phyloP scores from a whole-genome alignment of 345 rosid species.

The Populus pruinosa region DNA sequence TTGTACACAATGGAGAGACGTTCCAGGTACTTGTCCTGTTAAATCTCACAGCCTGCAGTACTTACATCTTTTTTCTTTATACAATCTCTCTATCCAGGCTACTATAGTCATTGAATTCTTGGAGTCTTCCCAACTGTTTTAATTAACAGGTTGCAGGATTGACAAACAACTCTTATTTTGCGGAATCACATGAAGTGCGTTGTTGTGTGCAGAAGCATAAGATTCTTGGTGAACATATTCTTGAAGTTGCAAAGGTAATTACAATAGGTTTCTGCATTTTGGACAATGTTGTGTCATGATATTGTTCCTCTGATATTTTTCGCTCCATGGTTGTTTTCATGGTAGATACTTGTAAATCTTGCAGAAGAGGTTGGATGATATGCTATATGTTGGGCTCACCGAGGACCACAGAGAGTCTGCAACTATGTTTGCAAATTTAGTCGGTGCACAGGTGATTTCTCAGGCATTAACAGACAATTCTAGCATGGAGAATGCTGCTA shows the following conservation, averaged over 20 bases:
- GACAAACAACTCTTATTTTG: constrained; percentile 79
- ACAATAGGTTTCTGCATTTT: constrained; percentile 11
- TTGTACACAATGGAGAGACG: constrained; percentile 89
- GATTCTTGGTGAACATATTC: constrained; percentile 70
- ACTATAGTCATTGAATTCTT: no score
- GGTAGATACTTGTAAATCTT: constrained; percentile 49
- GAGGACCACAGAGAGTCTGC: constrained; percentile 95
- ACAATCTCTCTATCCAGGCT: no score
- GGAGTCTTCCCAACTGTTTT: not conserved
- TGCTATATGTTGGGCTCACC: constrained; percentile 93
- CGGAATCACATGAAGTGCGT: constrained; percentile 77
- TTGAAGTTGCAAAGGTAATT: constrained; percentile 85
- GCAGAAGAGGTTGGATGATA: constrained; percentile 93
- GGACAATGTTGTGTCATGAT: not conserved
- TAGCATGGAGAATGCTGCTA: constrained; percentile 16
- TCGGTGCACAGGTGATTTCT: constrained; percentile 88
- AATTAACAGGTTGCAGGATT: constrained; percentile 79
- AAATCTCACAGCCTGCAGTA: constrained; percentile 3
- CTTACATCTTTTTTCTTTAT: not conserved
- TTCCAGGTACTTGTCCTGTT: constrained; percentile 60
- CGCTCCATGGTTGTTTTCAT: constrained; percentile 32
- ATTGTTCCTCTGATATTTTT: constrained; percentile 27
- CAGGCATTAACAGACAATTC: constrained; percentile 45
- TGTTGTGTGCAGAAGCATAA: constrained; percentile 72
- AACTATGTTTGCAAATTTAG: constrained; percentile 83